Percentiles rank a stretch among this genome's conserved stretches.
These are phyloP conservation scores for Beauveria sp. DNA, from an alignment of 2,329 filamentous ascomycete genomes.

Conservation along the genomic window DNA sequence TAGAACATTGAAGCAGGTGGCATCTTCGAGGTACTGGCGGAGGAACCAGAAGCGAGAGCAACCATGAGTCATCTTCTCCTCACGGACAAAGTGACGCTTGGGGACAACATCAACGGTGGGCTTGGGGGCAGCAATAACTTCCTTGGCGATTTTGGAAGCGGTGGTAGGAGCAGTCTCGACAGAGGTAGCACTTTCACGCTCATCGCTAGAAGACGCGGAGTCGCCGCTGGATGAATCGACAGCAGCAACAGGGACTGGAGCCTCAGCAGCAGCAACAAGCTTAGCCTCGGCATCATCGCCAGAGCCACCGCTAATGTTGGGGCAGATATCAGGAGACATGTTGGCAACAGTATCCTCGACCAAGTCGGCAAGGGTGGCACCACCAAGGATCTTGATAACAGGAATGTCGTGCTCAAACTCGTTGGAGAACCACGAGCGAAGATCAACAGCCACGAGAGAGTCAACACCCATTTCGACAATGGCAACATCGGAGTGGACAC, in stretches of 20 bases:
- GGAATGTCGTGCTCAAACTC: constrained; percentile 36
- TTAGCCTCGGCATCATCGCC: constrained; percentile 20
- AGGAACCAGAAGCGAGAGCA: constrained; percentile 13
- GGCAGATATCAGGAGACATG: constrained; percentile 11
- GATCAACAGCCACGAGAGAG: constrained; percentile 25
- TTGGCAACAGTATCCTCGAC: constrained; percentile 11
- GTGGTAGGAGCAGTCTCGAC: constrained; percentile 3
- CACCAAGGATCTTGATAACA: constrained; percentile 37
- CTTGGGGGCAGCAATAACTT: not conserved
- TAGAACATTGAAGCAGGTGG: constrained; percentile 13
- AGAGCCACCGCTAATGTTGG: constrained; percentile 7
- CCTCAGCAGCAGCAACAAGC: constrained; percentile 19
- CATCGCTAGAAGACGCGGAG: constrained; percentile 7
- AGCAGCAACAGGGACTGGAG: constrained; percentile 11
- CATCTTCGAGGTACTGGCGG: constrained; percentile 13
- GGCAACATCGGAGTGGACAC: constrained; percentile 10
- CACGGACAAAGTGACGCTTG: constrained; percentile 8
- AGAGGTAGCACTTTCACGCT: constrained; percentile 7
- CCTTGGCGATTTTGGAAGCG: not conserved
- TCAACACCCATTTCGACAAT: constrained; percentile 20
- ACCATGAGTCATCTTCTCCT: constrained; percentile 11
- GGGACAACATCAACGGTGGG: not conserved
- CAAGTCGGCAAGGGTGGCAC: constrained; percentile 18
- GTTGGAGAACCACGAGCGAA: constrained; percentile 41
- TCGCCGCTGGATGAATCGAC: constrained; percentile 18